Conservation (phyloP, 257 asterid genomes). For the Gynochthodes officinalis region DNA sequence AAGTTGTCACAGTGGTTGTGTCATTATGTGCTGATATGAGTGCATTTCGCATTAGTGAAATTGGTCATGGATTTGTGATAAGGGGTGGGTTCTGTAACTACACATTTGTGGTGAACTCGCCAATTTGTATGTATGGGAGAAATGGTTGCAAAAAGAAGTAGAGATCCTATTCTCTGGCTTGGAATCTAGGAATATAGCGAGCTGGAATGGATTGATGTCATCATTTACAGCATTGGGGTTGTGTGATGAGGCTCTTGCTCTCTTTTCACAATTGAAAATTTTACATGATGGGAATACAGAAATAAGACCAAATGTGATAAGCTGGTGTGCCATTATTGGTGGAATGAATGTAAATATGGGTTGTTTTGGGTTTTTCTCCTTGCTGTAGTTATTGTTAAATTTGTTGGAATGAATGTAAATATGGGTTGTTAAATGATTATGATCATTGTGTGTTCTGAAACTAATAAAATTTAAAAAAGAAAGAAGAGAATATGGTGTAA, state of each 20-base stretch:
- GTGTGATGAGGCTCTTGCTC: too few relatives aligned
- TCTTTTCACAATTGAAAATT: too few relatives aligned
- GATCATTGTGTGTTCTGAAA: too few relatives aligned
- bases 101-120: too few relatives aligned
- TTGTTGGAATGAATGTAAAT: too few relatives aligned
- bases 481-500: too few relatives aligned
- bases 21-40: too few relatives aligned
- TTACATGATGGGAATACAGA: not conserved
- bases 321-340: constrained; percentile 57
- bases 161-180: constrained; percentile 40
- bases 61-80: constrained; percentile 44
- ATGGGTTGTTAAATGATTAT: too few relatives aligned
- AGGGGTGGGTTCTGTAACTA: constrained; percentile 54
- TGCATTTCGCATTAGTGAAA: constrained; percentile 38
- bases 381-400: too few relatives aligned
- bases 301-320: constrained; percentile 52
- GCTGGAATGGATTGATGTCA: constrained; percentile 70
- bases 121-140: constrained; percentile 57
- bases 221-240: constrained; percentile 63
- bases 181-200: constrained; percentile 43
- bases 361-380: constrained; percentile 40
- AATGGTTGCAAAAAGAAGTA: constrained; percentile 39
- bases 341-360: constrained; percentile 43
- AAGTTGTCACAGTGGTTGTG: too few relatives aligned
- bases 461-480: too few relatives aligned